Percentiles rank a stretch among this genome's conserved stretches.
Conservation (phyloP, 768 basidiomycete genomes). For the Cyclocybe cylindracea region DNA sequence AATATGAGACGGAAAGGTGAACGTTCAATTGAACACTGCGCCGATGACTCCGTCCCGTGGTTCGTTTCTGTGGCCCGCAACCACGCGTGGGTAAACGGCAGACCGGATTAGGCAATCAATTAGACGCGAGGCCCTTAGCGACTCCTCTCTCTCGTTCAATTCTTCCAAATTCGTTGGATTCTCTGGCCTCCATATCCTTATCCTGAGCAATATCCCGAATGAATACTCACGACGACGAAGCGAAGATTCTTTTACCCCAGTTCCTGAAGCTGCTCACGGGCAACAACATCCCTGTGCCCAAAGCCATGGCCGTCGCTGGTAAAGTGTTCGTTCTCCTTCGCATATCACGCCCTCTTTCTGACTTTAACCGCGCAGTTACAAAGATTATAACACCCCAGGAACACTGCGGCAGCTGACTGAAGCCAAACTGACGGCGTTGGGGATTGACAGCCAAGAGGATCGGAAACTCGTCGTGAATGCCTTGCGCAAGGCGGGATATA, state of each 20-base stretch:
- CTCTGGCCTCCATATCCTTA: too few relatives aligned
- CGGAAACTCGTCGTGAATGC: conserved; percentile 61
- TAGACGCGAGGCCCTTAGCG: neutral
- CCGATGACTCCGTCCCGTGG: too few relatives aligned
- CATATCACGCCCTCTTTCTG: neutral
- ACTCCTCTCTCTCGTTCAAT: neutral
- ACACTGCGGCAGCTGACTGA: conserved; percentile 62
- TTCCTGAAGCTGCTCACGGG: conserved; percentile 68
- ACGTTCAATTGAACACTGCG: conserved; percentile 4
- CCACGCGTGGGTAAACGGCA: too few relatives aligned
- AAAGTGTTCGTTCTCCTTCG: conserved; percentile 54
- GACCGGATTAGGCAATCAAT: too few relatives aligned
- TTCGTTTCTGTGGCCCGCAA: too few relatives aligned
- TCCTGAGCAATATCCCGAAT: neutral
- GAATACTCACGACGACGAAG: conserved; percentile 9
- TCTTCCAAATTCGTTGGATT: too few relatives aligned
- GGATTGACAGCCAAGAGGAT: conserved; percentile 65
- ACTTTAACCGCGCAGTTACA: conserved; percentile 54
- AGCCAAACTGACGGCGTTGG: conserved; percentile 53
- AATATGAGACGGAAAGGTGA: neutral
- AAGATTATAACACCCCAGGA: conserved; percentile 61
- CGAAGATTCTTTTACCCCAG: conserved; percentile 59
- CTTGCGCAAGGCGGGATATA: conserved; percentile 65
- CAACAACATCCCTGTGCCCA: conserved; percentile 55
- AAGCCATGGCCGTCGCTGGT: conserved; percentile 69